These are phyloP conservation scores for Penicillium psychrosexuale DNA, from an alignment of 2,329 filamentous ascomycete species.

Conservation along the genomic window DNA sequence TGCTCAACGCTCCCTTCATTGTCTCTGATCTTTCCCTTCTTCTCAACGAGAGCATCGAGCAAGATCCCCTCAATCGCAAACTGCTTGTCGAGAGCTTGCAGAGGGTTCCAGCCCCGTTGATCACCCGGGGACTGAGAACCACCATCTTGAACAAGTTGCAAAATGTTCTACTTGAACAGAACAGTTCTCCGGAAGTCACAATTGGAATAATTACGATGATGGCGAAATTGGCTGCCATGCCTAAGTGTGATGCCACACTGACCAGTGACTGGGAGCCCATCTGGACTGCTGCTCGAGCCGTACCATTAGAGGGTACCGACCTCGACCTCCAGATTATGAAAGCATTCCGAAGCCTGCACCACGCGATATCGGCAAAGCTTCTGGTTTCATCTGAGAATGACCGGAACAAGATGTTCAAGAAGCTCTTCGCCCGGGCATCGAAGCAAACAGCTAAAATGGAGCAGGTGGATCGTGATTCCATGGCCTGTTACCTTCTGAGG, in stretches of 20 bases:
- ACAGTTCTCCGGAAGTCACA: slow-evolving; percentile 25
- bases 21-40: slow-evolving; percentile 36
- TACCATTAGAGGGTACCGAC: slow-evolving; percentile 32
- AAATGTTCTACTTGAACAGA: slow-evolving; percentile 30
- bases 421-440: slow-evolving; percentile 33
- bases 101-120: slow-evolving; percentile 35
- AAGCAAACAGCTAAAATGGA: slow-evolving; percentile 31
- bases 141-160: slow-evolving; percentile 36
- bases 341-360: slow-evolving; percentile 37
- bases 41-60: slow-evolving; percentile 33
- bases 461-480: slow-evolving; percentile 32
- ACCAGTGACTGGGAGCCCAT: slow-evolving; percentile 37
- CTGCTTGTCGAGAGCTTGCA: slow-evolving; percentile 38
- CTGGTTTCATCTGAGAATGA: slow-evolving; percentile 35
- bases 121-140: slow-evolving; percentile 38
- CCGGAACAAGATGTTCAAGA: slow-evolving; percentile 34
- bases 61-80: slow-evolving; percentile 26
- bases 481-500: slow-evolving; percentile 37
- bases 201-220: slow-evolving; percentile 39
- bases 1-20: slow-evolving; percentile 33
- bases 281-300: slow-evolving; percentile 37
- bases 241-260: slow-evolving; percentile 37
- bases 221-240: slow-evolving; percentile 40
- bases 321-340: slow-evolving; percentile 37
- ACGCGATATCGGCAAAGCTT: slow-evolving; percentile 35